Evolutionary conservation across 305 asterid genomes (phyloP).

Genomic region (Fraxinus latifolia): DNA sequence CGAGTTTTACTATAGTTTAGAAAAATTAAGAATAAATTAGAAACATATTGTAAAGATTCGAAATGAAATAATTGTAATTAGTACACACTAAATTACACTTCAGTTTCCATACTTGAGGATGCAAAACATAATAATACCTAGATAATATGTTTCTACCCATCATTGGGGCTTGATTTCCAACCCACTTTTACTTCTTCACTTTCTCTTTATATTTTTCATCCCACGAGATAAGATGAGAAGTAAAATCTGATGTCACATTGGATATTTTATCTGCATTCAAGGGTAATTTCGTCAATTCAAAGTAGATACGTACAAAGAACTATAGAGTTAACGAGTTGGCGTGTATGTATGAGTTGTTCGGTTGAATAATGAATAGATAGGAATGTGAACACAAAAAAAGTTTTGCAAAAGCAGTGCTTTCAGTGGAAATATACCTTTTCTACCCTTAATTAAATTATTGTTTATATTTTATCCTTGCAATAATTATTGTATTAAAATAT

Average conservation of each 20-base stretch:
- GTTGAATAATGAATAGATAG: not conserved
- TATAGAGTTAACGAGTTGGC: slow-evolving; percentile 14
- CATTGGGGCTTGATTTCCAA: slow-evolving; percentile 32
- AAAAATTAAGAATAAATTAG: not conserved
- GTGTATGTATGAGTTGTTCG: slow-evolving; percentile 1
- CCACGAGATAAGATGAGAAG: not conserved
- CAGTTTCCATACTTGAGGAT: slow-evolving; percentile 1
- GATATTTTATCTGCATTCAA: not conserved
- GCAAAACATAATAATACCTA: slow-evolving; percentile 35
- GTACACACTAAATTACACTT: slow-evolving; percentile 24
- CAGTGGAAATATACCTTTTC: slow-evolving; percentile 57
- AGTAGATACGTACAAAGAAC: not conserved
- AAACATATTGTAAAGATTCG: not conserved
- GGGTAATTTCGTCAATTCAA: slow-evolving; percentile 3
- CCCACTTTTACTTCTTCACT: not conserved
- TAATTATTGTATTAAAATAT: slow-evolving; percentile 23
- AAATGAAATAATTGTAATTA: slow-evolving; percentile 7
- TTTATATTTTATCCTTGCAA: slow-evolving; percentile 25
- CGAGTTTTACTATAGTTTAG: not conserved
- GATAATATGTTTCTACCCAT: slow-evolving; percentile 21
- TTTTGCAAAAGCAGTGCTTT: slow-evolving; percentile 6
- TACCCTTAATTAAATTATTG: slow-evolving; percentile 20
- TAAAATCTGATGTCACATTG: not conserved
- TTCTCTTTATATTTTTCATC: not conserved
- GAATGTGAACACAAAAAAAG: slow-evolving; percentile 2